Conservation (phyloP, 352 stramenopile genomes). For the Phytophthora multivora region DNA sequence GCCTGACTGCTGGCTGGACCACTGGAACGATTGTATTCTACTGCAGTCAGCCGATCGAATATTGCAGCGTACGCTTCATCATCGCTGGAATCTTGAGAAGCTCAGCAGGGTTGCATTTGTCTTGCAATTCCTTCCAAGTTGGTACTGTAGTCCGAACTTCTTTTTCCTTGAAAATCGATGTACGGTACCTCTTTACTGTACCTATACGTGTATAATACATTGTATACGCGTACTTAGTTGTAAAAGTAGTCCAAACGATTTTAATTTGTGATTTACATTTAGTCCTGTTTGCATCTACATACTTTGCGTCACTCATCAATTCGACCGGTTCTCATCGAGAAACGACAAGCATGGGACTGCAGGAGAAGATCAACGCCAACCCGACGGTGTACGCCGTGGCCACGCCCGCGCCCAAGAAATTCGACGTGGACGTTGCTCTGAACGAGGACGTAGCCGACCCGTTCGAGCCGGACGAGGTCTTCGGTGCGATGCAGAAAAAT, state of each 20-base stretch:
- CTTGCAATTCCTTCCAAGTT: too few relatives aligned
- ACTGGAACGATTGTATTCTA: too few relatives aligned
- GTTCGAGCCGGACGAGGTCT: constrained; percentile 87
- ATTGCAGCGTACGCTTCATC: too few relatives aligned
- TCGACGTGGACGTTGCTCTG: constrained; percentile 57
- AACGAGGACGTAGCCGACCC: constrained; percentile 75
- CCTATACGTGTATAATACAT: background rate
- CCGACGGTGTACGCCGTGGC: constrained; percentile 86
- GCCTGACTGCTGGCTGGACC: too few relatives aligned
- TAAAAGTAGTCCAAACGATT: background rate
- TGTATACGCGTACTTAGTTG: background rate
- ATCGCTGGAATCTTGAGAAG: too few relatives aligned
- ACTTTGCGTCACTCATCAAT: constrained; percentile 16
- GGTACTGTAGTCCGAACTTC: too few relatives aligned
- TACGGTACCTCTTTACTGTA: too few relatives aligned
- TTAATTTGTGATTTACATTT: constrained; percentile 5
- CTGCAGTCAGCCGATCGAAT: too few relatives aligned
- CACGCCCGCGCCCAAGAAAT: constrained; percentile 59
- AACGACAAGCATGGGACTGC: constrained; percentile 50
- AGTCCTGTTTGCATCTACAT: background rate
- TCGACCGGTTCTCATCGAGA: constrained; percentile 5
- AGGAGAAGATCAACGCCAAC: constrained; percentile 91
- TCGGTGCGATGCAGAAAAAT: constrained; percentile 53
- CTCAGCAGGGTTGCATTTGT: too few relatives aligned
- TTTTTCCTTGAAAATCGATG: too few relatives aligned